Conservation (phyloP, 306 rosid genomes). For the Trifolium pratense region DNA sequence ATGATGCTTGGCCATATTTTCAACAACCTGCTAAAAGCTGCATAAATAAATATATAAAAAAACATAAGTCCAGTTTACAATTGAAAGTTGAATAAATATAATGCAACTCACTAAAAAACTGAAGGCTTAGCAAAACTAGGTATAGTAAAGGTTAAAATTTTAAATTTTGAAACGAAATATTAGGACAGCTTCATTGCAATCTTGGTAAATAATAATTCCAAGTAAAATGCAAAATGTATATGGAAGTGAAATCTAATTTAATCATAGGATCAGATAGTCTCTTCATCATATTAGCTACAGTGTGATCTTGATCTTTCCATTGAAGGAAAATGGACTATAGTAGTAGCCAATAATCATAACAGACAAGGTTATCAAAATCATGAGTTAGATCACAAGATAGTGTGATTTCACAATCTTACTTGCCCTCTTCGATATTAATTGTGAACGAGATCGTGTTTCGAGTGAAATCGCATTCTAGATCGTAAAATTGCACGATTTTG, state of each 20-base stretch:
- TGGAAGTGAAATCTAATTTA: background rate
- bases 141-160: background rate
- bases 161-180: background rate
- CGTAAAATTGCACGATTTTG: background rate
- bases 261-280: background rate
- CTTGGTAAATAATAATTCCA: background rate
- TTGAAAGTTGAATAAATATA: slow-evolving; percentile 1
- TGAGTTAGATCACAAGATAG: background rate
- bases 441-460: background rate
- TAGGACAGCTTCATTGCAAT: background rate
- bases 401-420: background rate
- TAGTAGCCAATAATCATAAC: slow-evolving; percentile 9
- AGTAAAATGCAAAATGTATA: slow-evolving; percentile 9
- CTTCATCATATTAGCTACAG: slow-evolving; percentile 10
- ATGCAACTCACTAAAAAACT: slow-evolving; percentile 13
- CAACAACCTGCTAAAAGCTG: slow-evolving; percentile 40
- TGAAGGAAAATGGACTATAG: background rate
- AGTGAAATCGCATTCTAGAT: background rate
- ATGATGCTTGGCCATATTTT: slow-evolving; percentile 83
- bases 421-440: background rate
- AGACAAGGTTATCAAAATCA: background rate
- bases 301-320: slow-evolving; percentile 16
- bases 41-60: background rate
- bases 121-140: background rate
- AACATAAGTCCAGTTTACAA: background rate